Conservation (phyloP, 805 yeast species). For the Nakazawaea pomicola region DNA sequence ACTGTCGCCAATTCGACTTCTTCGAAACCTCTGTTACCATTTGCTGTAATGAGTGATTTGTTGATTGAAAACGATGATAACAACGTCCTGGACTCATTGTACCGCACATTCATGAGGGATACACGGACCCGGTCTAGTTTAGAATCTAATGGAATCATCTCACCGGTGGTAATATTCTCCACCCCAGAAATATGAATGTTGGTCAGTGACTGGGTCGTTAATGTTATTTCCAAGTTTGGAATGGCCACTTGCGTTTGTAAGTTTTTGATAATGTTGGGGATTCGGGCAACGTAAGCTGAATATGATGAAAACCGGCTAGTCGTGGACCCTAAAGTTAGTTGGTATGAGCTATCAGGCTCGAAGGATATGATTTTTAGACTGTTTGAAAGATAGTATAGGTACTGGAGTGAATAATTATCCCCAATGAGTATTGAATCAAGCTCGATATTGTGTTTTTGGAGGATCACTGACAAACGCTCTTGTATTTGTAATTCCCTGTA, state of each 20-base stretch:
- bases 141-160: neutral
- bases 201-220: neutral
- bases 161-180: slow-evolving; percentile 5
- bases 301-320: too few relatives aligned
- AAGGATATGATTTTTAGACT: slow-evolving; percentile 1
- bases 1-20: neutral
- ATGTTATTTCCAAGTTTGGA: slow-evolving; percentile 1
- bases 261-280: too few relatives aligned
- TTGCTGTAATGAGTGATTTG: too few relatives aligned
- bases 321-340: neutral
- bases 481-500: neutral
- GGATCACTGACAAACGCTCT: neutral
- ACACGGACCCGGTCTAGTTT: neutral
- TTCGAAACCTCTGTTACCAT: too few relatives aligned
- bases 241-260: too few relatives aligned
- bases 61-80: too few relatives aligned
- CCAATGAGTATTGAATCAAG: slow-evolving; percentile 1
- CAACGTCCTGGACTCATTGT: neutral
- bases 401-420: neutral
- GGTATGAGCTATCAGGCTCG: neutral
- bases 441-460: neutral
- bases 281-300: too few relatives aligned
- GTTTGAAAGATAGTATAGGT: slow-evolving; percentile 5
- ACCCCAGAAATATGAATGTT: neutral
- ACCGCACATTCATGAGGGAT: neutral